Evolutionary conservation across 192 early-diverging fungal genomes (phyloP).

Genomic region (Coemansia sp.): DNA sequence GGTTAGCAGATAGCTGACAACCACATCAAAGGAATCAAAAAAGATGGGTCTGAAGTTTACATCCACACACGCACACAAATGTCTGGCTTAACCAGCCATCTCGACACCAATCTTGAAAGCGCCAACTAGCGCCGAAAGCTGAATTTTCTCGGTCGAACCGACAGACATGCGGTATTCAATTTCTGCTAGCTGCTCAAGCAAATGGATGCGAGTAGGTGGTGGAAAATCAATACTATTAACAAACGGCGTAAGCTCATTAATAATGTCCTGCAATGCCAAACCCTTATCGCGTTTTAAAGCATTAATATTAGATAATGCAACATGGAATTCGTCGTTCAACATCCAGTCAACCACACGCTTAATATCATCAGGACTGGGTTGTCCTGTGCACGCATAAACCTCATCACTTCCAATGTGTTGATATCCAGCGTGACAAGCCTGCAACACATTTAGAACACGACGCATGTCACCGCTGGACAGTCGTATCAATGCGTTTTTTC

Average conservation of each 20-base stretch:
- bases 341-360: conserved; percentile 73
- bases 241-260: conserved; percentile 72
- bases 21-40: background rate
- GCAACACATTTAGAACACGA: conserved; percentile 91
- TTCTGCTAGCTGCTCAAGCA: conserved; percentile 82
- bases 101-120: conserved; percentile 79
- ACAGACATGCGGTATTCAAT: conserved; percentile 82
- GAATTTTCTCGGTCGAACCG: conserved; percentile 83
- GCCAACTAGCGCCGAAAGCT: conserved; percentile 84
- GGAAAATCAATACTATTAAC: conserved; percentile 74
- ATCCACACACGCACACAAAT: background rate
- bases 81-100: conserved; percentile 44
- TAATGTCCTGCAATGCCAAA: conserved; percentile 86
- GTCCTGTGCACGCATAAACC: conserved; percentile 90
- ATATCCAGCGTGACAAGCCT: conserved; percentile 87
- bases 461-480: conserved; percentile 97
- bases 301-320: conserved; percentile 68
- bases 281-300: conserved; percentile 80
- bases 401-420: conserved; percentile 70
- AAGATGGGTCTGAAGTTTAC: too few relatives aligned
- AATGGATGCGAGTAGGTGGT: conserved; percentile 59
- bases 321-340: conserved; percentile 82
- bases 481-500: conserved; percentile 74
- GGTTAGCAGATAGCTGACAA: background rate
- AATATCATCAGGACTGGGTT: conserved; percentile 87